Conservation (phyloP, 148 eudicot genomes). For the Rhododendron henanense region DNA sequence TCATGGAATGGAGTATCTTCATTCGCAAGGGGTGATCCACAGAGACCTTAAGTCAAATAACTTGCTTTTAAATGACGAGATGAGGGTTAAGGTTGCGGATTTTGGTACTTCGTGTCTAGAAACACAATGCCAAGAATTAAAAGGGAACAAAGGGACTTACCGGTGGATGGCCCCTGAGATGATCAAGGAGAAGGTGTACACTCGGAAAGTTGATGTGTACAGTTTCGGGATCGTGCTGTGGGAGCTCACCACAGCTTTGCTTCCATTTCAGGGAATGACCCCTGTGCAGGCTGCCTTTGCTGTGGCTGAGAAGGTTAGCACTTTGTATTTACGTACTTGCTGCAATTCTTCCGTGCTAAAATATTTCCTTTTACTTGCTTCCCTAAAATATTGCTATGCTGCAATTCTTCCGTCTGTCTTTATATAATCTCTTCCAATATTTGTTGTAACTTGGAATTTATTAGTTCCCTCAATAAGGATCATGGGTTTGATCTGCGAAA, state of each 20-base stretch:
- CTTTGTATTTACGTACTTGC: not conserved
- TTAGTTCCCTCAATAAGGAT: not conserved
- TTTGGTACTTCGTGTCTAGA: constrained; percentile 96
- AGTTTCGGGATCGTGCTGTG: constrained; percentile 95
- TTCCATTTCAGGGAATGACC: constrained; percentile 98
- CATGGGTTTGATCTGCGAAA: not conserved
- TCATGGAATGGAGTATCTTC: constrained; percentile 93
- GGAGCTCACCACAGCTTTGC: constrained; percentile 95
- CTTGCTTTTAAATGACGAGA: constrained; percentile 85
- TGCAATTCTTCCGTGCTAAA: not conserved
- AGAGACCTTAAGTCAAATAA: constrained; percentile 89
- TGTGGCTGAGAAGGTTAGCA: constrained; percentile 79
- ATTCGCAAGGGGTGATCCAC: constrained; percentile 96
- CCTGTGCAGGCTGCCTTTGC: constrained; percentile 99
- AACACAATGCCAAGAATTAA: constrained; percentile 73
- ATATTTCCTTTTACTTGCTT: not conserved
- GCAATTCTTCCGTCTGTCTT: too few relatives aligned
- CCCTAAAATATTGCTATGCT: not conserved
- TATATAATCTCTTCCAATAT: not conserved
- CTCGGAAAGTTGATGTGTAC: constrained; percentile 89
- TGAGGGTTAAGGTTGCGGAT: constrained; percentile 96
- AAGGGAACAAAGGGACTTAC: constrained; percentile 95
- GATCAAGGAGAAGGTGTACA: constrained; percentile 84
- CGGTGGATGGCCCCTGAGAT: constrained; percentile 99
- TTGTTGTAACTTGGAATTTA: not conserved